Base-by-base conservation (phyloP, 176 grass and related monocot genomes). In the Avena eriantha region DNA sequence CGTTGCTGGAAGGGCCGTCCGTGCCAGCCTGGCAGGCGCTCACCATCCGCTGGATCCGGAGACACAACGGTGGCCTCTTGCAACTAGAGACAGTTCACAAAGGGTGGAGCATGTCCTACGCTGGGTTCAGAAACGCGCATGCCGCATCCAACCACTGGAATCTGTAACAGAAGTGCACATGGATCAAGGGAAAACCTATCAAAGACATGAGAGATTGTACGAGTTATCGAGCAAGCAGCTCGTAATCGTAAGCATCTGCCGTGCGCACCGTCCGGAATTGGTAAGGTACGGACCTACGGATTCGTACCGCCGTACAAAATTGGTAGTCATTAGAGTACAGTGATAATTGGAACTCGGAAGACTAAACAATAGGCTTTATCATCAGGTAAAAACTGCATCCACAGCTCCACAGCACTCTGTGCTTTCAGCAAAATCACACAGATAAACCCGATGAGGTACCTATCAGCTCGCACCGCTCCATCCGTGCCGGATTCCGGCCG, bases 11-110 rank as follows among this genome's bases (percentile, higher is more conserved):
- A 84, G 80, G 72, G 34, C 75, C 78, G 7, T 90, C 84, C n/a
- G 18, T 35, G 82, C 65, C 86, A 43, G 81, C 73, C 82, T 88
- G 88, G 49, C 82, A 66, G 4, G 81, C 47, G 64, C 90, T 89
- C 86, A 71, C 92, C 96, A 92, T 98, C 85, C 88, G 34, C 83
- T 49, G 56, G 91, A 96, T 84, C 92, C 56, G 81, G 68, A 55
- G 72, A 80, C 21, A 77, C 65, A 14, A 14, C 6, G 10, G 63
- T 83, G 51, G 68, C 39, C 48, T 14, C 60, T 70, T 74, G 87
- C 10, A 69, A 66, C 68, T 80, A 83, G 63, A 63, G 59, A 58
- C 43, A 66, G 67, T 67, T 46, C 46, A 83, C 21, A 75, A 11
- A 79, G 34, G 73, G 29, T 50, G 64, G 66, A 11, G 78, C 88